Evolutionary conservation across 2,329 filamentous ascomycete genomes (phyloP).

Genomic region (Talaromyces sp.): DNA sequence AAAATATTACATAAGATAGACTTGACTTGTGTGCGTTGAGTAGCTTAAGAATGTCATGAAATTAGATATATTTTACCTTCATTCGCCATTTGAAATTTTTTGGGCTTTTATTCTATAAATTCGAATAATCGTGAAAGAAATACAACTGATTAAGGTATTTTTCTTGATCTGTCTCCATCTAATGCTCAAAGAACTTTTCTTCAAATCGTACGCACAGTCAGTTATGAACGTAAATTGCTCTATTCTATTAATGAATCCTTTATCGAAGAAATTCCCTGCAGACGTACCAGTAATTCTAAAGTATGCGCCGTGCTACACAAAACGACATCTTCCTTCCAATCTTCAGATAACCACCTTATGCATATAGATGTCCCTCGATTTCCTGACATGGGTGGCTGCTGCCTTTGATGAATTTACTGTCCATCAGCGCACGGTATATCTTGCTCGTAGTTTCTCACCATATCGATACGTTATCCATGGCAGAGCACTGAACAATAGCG

Average conservation of each 20-base stretch:
- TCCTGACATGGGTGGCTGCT: neutral
- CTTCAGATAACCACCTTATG: neutral
- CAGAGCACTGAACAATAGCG: neutral
- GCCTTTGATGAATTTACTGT: neutral
- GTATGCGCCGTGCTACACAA: neutral
- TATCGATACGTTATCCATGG: constrained; percentile 7
- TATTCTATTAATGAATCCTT: neutral
- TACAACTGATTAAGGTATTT: neutral
- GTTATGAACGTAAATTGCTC: neutral
- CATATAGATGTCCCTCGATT: neutral
- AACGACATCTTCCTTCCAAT: neutral
- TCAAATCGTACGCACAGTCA: neutral
- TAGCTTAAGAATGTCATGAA: neutral
- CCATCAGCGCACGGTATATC: neutral
- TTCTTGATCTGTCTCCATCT: neutral
- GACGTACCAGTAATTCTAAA: neutral
- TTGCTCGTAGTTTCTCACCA: neutral
- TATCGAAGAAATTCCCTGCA: neutral
- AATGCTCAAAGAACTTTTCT: neutral
- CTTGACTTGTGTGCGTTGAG: neutral
- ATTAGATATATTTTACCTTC: neutral
- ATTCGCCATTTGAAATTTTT: neutral
- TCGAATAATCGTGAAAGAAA: neutral
- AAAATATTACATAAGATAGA: neutral
- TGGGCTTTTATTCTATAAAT: neutral